Percentiles rank a stretch among this genome's conserved stretches.
phyloP scores from a whole-genome alignment of 306 rosid genomes.

The Quercus engelmannii region DNA sequence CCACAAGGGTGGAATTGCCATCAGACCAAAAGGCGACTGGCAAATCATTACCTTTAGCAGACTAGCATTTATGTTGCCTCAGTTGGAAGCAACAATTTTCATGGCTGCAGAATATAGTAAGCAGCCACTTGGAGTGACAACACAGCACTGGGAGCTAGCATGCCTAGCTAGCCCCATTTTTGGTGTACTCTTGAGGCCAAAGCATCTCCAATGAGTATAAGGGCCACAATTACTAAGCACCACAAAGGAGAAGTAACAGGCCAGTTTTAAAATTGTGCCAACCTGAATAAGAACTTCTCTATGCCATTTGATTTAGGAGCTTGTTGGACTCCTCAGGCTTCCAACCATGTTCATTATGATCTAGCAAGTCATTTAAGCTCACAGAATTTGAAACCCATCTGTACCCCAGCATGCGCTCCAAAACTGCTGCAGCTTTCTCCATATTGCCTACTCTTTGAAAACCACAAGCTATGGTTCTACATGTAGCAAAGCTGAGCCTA shows the following conservation, averaged over 20 bases:
- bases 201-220: neutral
- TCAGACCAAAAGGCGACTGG: no score
- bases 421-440: neutral
- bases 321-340: neutral
- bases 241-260: neutral
- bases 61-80: neutral
- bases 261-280: neutral
- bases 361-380: neutral
- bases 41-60: neutral
- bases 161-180: neutral
- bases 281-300: neutral
- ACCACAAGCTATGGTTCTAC: neutral
- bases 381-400: neutral
- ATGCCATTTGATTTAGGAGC: neutral
- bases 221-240: neutral
- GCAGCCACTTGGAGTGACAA: neutral
- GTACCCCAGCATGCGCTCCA: neutral
- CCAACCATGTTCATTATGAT: neutral
- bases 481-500: neutral
- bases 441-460: neutral
- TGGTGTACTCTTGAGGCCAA: neutral
- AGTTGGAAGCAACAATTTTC: neutral
- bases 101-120: neutral
- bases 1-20: no score
- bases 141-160: neutral